Percentiles rank a stretch among this genome's conserved stretches.
These are phyloP conservation scores for Blastobotrys persicus DNA, from an alignment of 1,139 yeast species.

Conservation along the genomic window DNA sequence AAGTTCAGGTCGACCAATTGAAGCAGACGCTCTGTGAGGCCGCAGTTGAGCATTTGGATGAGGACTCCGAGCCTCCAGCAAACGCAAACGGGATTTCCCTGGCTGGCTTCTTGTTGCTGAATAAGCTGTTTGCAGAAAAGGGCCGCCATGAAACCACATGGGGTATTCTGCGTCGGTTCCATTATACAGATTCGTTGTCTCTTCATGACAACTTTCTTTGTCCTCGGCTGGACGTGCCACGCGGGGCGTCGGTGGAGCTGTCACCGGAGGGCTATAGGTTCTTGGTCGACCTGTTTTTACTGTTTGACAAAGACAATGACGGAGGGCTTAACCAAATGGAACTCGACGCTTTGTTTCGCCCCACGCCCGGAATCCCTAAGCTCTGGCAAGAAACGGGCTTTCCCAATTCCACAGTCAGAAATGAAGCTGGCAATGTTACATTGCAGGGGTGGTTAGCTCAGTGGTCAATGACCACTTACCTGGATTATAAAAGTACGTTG, in stretches of 20 bases:
- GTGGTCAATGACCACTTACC: conserved; percentile 92
- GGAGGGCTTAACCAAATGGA: conserved; percentile 86
- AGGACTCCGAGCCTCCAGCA: conserved; percentile 27
- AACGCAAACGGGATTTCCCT: conserved; percentile 57
- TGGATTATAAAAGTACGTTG: conserved; percentile 78
- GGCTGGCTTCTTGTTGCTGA: conserved; percentile 72
- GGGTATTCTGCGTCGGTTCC: conserved; percentile 85
- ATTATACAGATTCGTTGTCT: conserved; percentile 88
- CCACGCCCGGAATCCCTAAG: conserved; percentile 90
- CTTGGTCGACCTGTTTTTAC: conserved; percentile 79
- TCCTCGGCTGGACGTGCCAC: conserved; percentile 76
- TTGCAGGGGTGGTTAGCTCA: conserved; percentile 98
- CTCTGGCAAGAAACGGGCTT: conserved; percentile 84
- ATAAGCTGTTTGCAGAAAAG: conserved; percentile 77
- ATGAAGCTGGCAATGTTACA: conserved; percentile 85
- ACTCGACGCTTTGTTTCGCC: conserved; percentile 62
- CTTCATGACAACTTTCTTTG: conserved; percentile 71
- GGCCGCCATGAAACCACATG: conserved; percentile 96
- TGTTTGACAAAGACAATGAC: conserved; percentile 90
- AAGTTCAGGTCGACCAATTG: conserved; percentile 51
- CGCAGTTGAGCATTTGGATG: conserved; percentile 14
- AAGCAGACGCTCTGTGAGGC: conserved; percentile 37
- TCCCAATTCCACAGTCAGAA: conserved; percentile 83
- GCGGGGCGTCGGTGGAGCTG: conserved; percentile 78
- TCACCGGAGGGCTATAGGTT: conserved; percentile 94